A percentile compares a stretch with the other conserved stretches of the same genome.
Evolutionary conservation across 75 land plant genomes (phyloP).

Genomic region (Selaginella moellendorffii): DNA sequence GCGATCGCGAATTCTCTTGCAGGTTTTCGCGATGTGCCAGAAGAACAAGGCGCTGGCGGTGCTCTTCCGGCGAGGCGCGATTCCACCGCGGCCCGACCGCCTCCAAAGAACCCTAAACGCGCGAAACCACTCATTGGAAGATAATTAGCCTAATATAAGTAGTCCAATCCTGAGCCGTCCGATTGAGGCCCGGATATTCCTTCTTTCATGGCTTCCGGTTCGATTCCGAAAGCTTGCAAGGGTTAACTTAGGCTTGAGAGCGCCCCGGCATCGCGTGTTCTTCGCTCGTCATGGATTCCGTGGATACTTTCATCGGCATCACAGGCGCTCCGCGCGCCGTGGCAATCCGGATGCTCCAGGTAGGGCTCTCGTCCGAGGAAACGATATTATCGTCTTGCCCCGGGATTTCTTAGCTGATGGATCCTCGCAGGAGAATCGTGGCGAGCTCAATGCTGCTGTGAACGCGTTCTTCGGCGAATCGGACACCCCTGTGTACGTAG

Average conservation of each 20-base stretch:
- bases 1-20: too few species aligned
- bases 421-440: conserved; percentile 33
- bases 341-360: conserved; percentile 48
- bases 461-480: conserved; percentile 51
- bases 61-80: background rate
- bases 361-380: conserved; percentile 4
- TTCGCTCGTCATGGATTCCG: conserved; percentile 30
- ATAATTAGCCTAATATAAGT: too few species aligned
- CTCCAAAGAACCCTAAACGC: background rate
- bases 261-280: too few species aligned
- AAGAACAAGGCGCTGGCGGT: background rate
- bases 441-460: conserved; percentile 63
- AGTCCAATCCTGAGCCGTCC: too few species aligned
- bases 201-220: too few species aligned
- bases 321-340: conserved; percentile 52
- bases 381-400: background rate
- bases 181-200: too few species aligned
- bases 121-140: background rate
- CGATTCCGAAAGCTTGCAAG: too few species aligned
- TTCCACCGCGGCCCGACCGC: background rate
- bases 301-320: conserved; percentile 68
- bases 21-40: background rate
- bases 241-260: too few species aligned
- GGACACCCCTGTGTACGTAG: conserved; percentile 26
- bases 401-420: background rate